Conservation (phyloP, 2,329 filamentous ascomycete species). For the Cytospora piceicola region DNA sequence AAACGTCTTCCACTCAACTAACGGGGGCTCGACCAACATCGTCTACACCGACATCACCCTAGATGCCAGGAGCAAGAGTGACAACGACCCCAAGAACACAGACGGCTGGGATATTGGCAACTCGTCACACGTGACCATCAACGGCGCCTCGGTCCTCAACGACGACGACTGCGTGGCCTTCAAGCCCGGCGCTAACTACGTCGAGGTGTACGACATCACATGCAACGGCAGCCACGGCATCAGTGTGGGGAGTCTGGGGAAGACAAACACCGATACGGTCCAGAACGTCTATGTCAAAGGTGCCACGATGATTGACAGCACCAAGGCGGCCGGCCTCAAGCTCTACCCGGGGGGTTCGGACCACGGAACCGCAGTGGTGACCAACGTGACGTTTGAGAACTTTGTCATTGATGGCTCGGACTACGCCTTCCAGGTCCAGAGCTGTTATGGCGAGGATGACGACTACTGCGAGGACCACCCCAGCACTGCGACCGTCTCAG, state of each 20-base stretch:
- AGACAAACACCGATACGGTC: conserved; percentile 43
- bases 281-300: conserved; percentile 47
- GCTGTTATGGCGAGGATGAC: conserved; percentile 45
- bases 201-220: conserved; percentile 45
- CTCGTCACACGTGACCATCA: conserved; percentile 43
- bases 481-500: conserved; percentile 41
- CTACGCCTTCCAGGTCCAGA: conserved; percentile 51
- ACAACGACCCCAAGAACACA: conserved; percentile 51
- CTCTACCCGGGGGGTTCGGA: conserved; percentile 58
- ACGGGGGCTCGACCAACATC: conserved; percentile 42
- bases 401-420: conserved; percentile 45
- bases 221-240: conserved; percentile 53
- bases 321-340: conserved; percentile 66
- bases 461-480: conserved; percentile 43
- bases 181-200: conserved; percentile 46
- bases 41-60: conserved; percentile 44
- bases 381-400: conserved; percentile 47
- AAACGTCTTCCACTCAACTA: conserved; percentile 49
- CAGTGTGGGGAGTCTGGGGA: conserved; percentile 51
- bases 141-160: conserved; percentile 43
- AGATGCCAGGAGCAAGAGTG: conserved; percentile 44
- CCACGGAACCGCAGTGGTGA: conserved; percentile 44
- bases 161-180: conserved; percentile 51
- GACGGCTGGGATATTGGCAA: conserved; percentile 42
- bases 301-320: conserved; percentile 36